A percentile compares a stretch with the other conserved stretches of the same genome.
These are phyloP conservation scores for Annona cherimola DNA, from an alignment of 164 flowering plant genomes.

Conservation along the genomic window DNA sequence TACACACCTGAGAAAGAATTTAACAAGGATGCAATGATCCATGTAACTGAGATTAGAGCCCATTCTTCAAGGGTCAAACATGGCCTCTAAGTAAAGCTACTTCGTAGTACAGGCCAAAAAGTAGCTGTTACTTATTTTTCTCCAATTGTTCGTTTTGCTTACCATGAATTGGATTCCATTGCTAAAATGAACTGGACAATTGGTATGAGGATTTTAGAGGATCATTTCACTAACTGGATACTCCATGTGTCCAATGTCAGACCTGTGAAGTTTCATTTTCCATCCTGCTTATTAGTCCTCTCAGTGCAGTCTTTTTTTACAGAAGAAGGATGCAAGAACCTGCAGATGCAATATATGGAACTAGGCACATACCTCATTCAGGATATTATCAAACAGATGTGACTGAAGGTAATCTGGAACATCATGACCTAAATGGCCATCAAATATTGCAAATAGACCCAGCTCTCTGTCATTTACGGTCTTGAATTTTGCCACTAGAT, in stretches of 20 bases:
- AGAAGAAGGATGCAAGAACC: neutral
- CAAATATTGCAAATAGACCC: constrained; percentile 92
- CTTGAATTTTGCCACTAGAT: constrained; percentile 72
- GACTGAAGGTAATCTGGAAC: constrained; percentile 67
- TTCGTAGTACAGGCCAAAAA: no score
- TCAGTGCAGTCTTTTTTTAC: neutral
- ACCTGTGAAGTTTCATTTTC: no score
- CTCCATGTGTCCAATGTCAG: no score
- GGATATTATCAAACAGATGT: constrained; percentile 76
- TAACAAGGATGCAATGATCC: neutral
- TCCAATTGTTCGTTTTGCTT: no score
- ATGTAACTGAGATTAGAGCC: neutral
- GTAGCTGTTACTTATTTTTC: no score
- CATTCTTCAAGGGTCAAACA: no score
- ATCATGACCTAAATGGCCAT: constrained; percentile 83
- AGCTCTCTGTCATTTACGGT: constrained; percentile 64
- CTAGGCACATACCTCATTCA: constrained; percentile 55
- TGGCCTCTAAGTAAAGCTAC: no score
- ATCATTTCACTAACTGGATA: no score
- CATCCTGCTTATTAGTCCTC: no score
- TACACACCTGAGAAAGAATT: neutral
- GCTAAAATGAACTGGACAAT: no score
- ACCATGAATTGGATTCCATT: no score
- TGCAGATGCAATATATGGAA: neutral
- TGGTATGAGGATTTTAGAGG: no score